Percentiles rank a stretch among this genome's conserved stretches.
These are phyloP conservation scores for Cryptosporidium ubiquitum DNA, from an alignment of 169 alveolate genomes.

Conservation along the genomic window DNA sequence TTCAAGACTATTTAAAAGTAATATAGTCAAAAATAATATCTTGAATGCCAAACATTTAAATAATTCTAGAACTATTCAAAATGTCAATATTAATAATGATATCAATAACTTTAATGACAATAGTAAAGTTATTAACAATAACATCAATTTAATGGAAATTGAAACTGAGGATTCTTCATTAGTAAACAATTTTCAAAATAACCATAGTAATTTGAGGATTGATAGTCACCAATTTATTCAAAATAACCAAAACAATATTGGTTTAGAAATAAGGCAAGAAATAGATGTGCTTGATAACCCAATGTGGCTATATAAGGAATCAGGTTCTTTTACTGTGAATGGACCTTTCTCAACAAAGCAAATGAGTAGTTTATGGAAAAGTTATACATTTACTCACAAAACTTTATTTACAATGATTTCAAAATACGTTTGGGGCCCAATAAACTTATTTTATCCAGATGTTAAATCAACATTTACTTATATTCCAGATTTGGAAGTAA, in stretches of 20 bases:
- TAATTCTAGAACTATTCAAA: background rate
- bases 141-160: background rate
- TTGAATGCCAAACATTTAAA: background rate
- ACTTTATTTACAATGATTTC: background rate
- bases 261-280: background rate
- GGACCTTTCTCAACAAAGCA: conserved; percentile 34
- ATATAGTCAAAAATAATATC: background rate
- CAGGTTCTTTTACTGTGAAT: background rate
- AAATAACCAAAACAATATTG: background rate
- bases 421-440: conserved; percentile 31
- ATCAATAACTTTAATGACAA: background rate
- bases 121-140: background rate
- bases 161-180: background rate
- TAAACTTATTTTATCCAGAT: conserved; percentile 22
- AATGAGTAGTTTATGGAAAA: conserved; percentile 20
- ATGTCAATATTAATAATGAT: background rate
- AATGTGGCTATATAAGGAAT: conserved; percentile 35
- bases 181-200: background rate
- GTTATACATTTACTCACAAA: conserved; percentile 3
- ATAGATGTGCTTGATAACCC: conserved; percentile 6
- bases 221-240: background rate
- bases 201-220: background rate
- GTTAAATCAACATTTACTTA: conserved; percentile 4
- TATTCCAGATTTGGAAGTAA: conserved; percentile 19
- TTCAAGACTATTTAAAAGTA: background rate